phyloP scores from a whole-genome alignment of 805 yeast genomes.

The Debaryomyces maramus region DNA sequence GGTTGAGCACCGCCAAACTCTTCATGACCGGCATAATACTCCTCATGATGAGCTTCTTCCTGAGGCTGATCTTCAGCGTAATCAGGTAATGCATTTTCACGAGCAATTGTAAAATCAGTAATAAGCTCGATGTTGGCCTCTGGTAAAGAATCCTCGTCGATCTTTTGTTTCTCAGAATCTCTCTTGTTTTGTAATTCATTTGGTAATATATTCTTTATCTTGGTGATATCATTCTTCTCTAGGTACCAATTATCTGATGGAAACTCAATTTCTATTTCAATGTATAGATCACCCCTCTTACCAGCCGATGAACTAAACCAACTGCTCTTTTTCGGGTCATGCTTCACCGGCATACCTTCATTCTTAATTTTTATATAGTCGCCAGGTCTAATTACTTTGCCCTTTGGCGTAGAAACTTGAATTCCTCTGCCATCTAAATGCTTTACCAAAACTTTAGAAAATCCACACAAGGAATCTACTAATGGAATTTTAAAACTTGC shows the following conservation, averaged over 20 bases:
- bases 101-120: conserved; percentile 32
- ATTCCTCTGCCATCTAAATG: conserved; percentile 82
- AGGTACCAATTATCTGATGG: conserved; percentile 84
- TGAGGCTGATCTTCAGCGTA: conserved; percentile 21
- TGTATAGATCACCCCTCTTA: conserved; percentile 65
- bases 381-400: conserved; percentile 80
- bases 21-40: conserved; percentile 14
- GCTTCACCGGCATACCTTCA: conserved; percentile 81
- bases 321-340: conserved; percentile 11
- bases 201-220: conserved; percentile 58
- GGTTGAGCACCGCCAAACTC: conserved; percentile 14
- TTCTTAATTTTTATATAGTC: conserved; percentile 60
- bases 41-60: conserved; percentile 13
- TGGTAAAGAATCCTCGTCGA: conserved; percentile 27
- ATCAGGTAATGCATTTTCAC: conserved; percentile 27
- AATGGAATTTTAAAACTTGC: conserved; percentile 61
- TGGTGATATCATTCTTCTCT: conserved; percentile 64
- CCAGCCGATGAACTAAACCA: conserved; percentile 30
- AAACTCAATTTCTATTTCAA: conserved; percentile 71
- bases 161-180: conserved; percentile 22
- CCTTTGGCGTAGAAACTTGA: conserved; percentile 63
- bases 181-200: conserved; percentile 25
- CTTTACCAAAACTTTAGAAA: conserved; percentile 59
- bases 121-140: conserved; percentile 40
- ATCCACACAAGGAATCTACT: conserved; percentile 84